Percentiles rank a stretch among this genome's conserved stretches.
These are phyloP conservation scores for Rhodotorula sp. DNA, from an alignment of 1,284 basidiomycete genomes.

Conservation along the genomic window DNA sequence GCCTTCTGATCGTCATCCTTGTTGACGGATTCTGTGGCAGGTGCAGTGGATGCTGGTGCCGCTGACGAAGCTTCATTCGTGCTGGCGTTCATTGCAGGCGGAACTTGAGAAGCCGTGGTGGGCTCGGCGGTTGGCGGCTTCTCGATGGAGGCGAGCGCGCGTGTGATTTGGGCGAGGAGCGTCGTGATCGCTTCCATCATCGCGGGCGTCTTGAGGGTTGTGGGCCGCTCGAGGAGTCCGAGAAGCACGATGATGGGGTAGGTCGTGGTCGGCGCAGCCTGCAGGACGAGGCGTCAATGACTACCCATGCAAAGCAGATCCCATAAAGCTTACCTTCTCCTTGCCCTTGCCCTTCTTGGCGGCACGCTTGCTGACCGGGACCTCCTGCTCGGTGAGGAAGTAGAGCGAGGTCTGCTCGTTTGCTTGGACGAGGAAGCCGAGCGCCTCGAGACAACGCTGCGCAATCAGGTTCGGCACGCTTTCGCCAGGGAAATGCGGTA, in stretches of 20 bases:
- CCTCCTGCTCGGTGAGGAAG: slow-evolving; percentile 91
- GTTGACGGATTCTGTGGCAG: not conserved
- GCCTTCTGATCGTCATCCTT: slow-evolving; percentile 34
- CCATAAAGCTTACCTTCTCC: slow-evolving; percentile 57
- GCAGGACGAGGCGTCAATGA: not conserved
- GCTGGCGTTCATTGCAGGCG: not conserved
- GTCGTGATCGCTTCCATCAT: slow-evolving; percentile 88
- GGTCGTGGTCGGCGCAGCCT: slow-evolving; percentile 27
- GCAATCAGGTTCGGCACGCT: slow-evolving; percentile 85
- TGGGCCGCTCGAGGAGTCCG: slow-evolving; percentile 77
- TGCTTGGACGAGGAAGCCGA: slow-evolving; percentile 76
- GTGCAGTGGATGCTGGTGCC: not conserved
- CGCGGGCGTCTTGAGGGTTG: slow-evolving; percentile 75
- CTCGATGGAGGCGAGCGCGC: slow-evolving; percentile 58
- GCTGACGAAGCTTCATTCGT: slow-evolving; percentile 5
- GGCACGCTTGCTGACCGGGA: slow-evolving; percentile 62
- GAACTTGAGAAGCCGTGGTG: slow-evolving; percentile 56
- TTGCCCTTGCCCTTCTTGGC: slow-evolving; percentile 87
- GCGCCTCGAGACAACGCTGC: slow-evolving; percentile 84
- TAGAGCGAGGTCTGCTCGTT: slow-evolving; percentile 82
- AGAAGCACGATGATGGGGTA: slow-evolving; percentile 79
- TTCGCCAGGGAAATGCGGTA: slow-evolving; percentile 70
- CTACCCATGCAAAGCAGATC: no score
- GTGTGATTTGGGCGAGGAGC: slow-evolving; percentile 78
- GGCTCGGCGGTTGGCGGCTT: slow-evolving; percentile 9